phyloP scores from a whole-genome alignment of 2,329 filamentous ascomycete species.

The Beauveria scarabaeidicola region DNA sequence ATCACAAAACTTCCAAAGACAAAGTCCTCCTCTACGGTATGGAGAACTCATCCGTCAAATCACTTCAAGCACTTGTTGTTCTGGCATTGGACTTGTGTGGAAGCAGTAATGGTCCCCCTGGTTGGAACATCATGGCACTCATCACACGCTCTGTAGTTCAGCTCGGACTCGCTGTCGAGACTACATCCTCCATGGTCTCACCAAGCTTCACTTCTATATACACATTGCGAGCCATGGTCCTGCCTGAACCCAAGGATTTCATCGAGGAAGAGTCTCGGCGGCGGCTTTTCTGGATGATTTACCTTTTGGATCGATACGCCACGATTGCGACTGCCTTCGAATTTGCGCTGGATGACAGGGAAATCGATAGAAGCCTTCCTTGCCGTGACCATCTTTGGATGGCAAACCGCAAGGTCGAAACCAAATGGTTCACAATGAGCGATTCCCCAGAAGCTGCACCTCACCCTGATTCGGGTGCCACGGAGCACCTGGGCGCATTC shows the following conservation, averaged over 20 bases:
- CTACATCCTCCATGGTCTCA: conserved; percentile 67
- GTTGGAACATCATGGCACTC: conserved; percentile 84
- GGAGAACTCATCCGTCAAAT: conserved; percentile 82
- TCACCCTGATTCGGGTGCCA: conserved; percentile 59
- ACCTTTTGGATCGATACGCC: conserved; percentile 80
- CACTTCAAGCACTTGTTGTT: conserved; percentile 79
- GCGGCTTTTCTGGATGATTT: conserved; percentile 89
- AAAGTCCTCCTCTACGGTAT: conserved; percentile 80
- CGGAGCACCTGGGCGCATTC: conserved; percentile 79
- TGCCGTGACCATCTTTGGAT: conserved; percentile 82
- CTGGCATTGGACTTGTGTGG: conserved; percentile 78
- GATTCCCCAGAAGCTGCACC: conserved; percentile 32
- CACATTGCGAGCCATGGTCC: conserved; percentile 73
- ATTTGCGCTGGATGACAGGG: conserved; percentile 79
- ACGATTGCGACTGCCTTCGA: conserved; percentile 89
- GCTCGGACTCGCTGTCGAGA: conserved; percentile 75
- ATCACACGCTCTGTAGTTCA: conserved; percentile 87
- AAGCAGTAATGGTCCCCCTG: conserved; percentile 79
- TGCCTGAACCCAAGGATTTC: conserved; percentile 76
- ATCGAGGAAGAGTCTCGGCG: conserved; percentile 83
- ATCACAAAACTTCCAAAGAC: conserved; percentile 75
- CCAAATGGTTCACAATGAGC: conserved; percentile 64
- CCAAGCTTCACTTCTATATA: conserved; percentile 81
- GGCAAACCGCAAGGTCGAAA: conserved; percentile 76
- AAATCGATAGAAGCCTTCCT: conserved; percentile 79